Conservation (phyloP, 176 grass and related monocot genomes). For the Chrysopogon serrulatus region DNA sequence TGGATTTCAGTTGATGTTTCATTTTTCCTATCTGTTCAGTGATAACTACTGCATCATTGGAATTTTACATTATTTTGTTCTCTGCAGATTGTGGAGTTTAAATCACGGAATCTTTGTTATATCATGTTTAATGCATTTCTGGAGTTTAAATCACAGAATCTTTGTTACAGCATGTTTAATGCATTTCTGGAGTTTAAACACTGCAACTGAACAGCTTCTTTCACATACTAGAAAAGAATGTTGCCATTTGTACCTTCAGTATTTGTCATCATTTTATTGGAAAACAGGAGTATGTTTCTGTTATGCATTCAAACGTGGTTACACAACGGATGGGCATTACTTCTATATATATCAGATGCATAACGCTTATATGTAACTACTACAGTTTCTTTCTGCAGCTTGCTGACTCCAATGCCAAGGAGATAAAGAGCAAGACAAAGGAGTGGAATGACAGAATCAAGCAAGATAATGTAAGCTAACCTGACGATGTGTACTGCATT, state of each 20-base stretch:
- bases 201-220: not conserved
- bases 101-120: not conserved
- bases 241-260: not conserved
- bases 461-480: slow-evolving; percentile 36
- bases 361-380: not conserved
- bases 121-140: not conserved
- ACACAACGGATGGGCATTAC: not conserved
- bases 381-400: slow-evolving; percentile 16
- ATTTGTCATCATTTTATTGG: not conserved
- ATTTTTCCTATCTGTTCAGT: not conserved
- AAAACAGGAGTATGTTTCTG: not conserved
- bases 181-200: not conserved
- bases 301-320: not conserved
- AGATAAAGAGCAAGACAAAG: slow-evolving; percentile 48
- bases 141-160: no score
- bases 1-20: not conserved
- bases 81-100: not conserved
- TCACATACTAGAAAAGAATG: not conserved
- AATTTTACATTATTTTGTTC: not conserved
- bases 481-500: not conserved
- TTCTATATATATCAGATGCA: not conserved
- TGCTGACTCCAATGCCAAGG: slow-evolving; percentile 19
- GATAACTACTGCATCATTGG: not conserved
- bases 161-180: not conserved
- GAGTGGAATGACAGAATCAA: slow-evolving; percentile 46